These are phyloP conservation scores for Hordeum pubiflorum DNA, from an alignment of 202 grass and related monocot genomes.

Conservation along the genomic window DNA sequence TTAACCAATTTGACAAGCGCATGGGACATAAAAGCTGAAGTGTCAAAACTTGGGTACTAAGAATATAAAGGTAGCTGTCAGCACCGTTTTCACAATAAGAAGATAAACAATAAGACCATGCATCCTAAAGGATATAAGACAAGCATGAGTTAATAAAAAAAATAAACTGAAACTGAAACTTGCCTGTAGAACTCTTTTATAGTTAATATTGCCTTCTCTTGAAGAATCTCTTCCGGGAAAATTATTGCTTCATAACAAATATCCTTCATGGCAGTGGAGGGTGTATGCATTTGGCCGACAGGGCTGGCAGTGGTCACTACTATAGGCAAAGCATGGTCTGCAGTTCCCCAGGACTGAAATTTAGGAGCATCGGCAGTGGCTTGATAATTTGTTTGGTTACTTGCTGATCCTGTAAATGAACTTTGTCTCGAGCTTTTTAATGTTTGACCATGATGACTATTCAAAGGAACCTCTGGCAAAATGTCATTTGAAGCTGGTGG, in stretches of 20 bases:
- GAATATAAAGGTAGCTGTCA: background rate
- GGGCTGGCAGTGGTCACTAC: background rate
- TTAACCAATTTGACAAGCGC: background rate
- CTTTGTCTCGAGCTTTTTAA: constrained; percentile 8
- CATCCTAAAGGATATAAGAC: constrained; percentile 11
- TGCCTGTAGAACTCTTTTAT: constrained; percentile 90
- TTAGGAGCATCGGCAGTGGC: background rate
- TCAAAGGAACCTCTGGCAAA: constrained; percentile 26
- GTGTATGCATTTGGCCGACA: constrained; percentile 20
- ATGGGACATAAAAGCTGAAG: background rate
- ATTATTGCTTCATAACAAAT: constrained; percentile 9
- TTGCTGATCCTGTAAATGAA: constrained; percentile 8
- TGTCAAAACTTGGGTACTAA: background rate
- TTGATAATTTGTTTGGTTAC: constrained; percentile 8
- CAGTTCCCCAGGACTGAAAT: constrained; percentile 27
- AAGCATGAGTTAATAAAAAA: background rate
- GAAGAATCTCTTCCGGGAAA: constrained; percentile 48
- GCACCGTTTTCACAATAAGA: background rate
- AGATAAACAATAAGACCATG: background rate
- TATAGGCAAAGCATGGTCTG: constrained; percentile 20
- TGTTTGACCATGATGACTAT: constrained; percentile 27
- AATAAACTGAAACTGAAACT: background rate
- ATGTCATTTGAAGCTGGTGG: constrained; percentile 33
- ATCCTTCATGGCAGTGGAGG: constrained; percentile 3
- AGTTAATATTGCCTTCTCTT: constrained; percentile 73